These are phyloP conservation scores for Cyclotella sp. DNA, from an alignment of 108 stramenopile species.

Conservation along the genomic window DNA sequence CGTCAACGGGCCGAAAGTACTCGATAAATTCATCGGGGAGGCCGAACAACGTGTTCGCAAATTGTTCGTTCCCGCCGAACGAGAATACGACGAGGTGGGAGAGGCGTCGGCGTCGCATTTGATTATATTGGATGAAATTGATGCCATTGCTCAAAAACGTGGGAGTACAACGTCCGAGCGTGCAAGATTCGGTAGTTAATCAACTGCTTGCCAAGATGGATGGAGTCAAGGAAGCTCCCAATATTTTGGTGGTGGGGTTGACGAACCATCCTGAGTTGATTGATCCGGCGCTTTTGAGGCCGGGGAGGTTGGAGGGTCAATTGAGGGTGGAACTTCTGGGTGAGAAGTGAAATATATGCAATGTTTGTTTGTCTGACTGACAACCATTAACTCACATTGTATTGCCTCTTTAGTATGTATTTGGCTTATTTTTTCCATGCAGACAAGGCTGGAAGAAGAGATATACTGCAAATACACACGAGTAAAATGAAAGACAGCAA, in stretches of 20 bases:
- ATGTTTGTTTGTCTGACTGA: not conserved
- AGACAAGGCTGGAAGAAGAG: conserved; percentile 67
- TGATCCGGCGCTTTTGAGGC: conserved; percentile 83
- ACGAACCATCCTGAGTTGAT: conserved; percentile 90
- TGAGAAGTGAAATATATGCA: too few relatives aligned
- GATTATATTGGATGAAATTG: conserved; percentile 91
- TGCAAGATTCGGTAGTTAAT: conserved; percentile 90
- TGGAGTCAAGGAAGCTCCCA: conserved; percentile 77
- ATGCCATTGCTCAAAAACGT: conserved; percentile 85
- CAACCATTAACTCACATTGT: not conserved
- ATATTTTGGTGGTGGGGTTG: conserved; percentile 84
- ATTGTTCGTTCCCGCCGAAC: conserved; percentile 73
- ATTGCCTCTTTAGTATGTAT: not conserved
- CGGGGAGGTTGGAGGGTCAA: conserved; percentile 92
- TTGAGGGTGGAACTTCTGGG: conserved; percentile 79
- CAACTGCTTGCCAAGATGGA: conserved; percentile 80
- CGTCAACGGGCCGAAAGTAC: too few relatives aligned
- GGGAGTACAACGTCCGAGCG: conserved; percentile 76
- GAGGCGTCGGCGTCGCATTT: conserved; percentile 82
- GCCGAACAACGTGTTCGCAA: conserved; percentile 79
- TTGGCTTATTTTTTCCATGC: too few relatives aligned
- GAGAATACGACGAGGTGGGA: conserved; percentile 66
- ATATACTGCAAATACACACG: conserved; percentile 89
- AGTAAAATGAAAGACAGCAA: conserved; percentile 85
- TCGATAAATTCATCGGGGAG: conserved; percentile 82